phyloP scores from a whole-genome alignment of 2,329 filamentous ascomycete genomes.

The Xylariaceae sp. region DNA sequence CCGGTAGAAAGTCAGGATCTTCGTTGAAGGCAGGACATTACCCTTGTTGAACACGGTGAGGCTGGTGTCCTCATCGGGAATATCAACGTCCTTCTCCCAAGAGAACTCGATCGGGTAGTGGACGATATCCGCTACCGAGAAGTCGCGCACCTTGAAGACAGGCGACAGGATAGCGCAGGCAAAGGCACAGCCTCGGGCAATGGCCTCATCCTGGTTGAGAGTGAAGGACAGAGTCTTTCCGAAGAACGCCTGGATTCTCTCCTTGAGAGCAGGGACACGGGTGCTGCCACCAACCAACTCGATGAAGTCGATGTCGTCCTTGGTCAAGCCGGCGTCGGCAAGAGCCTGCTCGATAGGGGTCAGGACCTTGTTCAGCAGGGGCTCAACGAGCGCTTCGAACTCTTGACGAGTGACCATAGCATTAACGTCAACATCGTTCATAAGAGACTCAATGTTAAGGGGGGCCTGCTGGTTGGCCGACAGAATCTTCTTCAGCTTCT shows the following conservation, averaged over 20 bases:
- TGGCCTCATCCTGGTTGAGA: conserved; percentile 95
- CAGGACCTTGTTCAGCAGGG: conserved; percentile 68
- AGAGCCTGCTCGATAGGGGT: conserved; percentile 83
- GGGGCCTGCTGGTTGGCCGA: conserved; percentile 91
- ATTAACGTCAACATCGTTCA: conserved; percentile 93
- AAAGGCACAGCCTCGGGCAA: conserved; percentile 93
- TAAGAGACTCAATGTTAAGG: conserved; percentile 94
- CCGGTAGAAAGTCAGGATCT: conserved; percentile 98
- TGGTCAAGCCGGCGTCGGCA: conserved; percentile 83
- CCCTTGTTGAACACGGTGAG: conserved; percentile 96
- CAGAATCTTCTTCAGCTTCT: conserved; percentile 98
- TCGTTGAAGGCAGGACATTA: conserved; percentile 94
- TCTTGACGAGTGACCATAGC: conserved; percentile 90
- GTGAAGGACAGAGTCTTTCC: conserved; percentile 91
- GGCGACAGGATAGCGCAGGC: conserved; percentile 96
- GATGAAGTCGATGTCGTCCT: conserved; percentile 86
- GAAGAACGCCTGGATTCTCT: conserved; percentile 84
- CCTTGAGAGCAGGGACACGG: conserved; percentile 89
- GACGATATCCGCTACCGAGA: conserved; percentile 94
- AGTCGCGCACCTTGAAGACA: conserved; percentile 97
- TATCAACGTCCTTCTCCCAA: conserved; percentile 98
- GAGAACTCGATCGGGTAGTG: conserved; percentile 98
- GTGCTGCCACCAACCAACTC: conserved; percentile 94
- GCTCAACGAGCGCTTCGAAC: conserved; percentile 84
- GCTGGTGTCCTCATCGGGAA: conserved; percentile 96